These are phyloP conservation scores for Polyrhizophydium stewartii DNA, from an alignment of 371 early-diverging fungal species.

Conservation along the genomic window DNA sequence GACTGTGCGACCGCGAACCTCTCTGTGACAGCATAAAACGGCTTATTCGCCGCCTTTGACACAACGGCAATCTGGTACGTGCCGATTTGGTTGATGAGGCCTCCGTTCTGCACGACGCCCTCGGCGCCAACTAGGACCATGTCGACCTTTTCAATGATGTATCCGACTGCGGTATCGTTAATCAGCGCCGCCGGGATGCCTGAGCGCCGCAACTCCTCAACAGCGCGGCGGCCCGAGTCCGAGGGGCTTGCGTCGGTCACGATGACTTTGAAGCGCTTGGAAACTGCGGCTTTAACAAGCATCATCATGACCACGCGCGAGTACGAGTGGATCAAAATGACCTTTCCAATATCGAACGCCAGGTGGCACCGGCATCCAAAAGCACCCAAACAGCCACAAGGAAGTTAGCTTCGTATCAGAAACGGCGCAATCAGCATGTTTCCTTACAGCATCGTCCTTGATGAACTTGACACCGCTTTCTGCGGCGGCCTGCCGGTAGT, in stretches of 20 bases:
- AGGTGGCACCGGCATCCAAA: no score
- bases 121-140: conserved; percentile 94
- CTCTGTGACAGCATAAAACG: conserved; percentile 94
- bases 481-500: conserved; percentile 72
- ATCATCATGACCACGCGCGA: conserved; percentile 90
- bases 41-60: conserved; percentile 88
- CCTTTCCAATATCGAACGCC: conserved; percentile 22
- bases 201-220: conserved; percentile 62
- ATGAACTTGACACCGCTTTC: conserved; percentile 83
- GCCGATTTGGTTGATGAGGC: conserved; percentile 89
- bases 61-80: conserved; percentile 92
- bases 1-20: conserved; percentile 45
- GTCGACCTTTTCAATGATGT: conserved; percentile 58
- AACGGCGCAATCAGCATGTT: no score
- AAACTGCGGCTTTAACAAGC: conserved; percentile 68
- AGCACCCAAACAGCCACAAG: no score
- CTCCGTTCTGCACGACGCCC: conserved; percentile 96
- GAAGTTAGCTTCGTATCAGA: no score
- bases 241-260: conserved; percentile 31
- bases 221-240: conserved; percentile 53
- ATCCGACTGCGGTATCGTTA: conserved; percentile 90
- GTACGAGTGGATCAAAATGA: conserved; percentile 91
- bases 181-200: conserved; percentile 87
- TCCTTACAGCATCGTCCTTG: conserved; percentile 69
- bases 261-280: conserved; percentile 68